These are phyloP conservation scores for Claviceps fusiformis DNA, from an alignment of 2,329 filamentous ascomycete species.

Conservation along the genomic window DNA sequence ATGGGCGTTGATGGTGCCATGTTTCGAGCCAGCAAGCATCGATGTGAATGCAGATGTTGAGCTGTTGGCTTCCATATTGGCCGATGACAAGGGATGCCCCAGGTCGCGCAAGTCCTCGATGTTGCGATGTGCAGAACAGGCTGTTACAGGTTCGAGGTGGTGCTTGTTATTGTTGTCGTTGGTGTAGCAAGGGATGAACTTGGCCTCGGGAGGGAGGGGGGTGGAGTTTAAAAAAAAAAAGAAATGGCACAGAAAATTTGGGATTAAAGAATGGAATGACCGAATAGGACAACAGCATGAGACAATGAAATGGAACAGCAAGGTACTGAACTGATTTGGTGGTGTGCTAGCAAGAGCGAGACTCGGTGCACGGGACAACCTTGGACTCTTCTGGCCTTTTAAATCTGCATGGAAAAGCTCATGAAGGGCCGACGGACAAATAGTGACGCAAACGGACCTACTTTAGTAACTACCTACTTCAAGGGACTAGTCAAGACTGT, in stretches of 20 bases:
- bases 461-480: no score
- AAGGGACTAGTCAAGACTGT: no score
- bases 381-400: not conserved
- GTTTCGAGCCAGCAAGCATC: slow-evolving; percentile 48
- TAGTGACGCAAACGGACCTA: not conserved
- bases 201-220: not conserved
- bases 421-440: not conserved
- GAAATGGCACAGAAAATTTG: not conserved
- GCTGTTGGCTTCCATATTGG: slow-evolving; percentile 42
- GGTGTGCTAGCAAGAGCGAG: no score
- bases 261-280: not conserved
- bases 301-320: not conserved
- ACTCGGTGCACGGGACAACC: not conserved
- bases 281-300: not conserved
- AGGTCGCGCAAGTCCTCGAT: not conserved
- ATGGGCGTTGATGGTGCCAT: slow-evolving; percentile 34
- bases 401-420: not conserved
- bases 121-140: not conserved
- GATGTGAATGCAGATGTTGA: slow-evolving; percentile 57
- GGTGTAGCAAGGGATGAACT: not conserved
- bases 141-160: not conserved
- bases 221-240: no score
- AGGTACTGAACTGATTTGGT: not conserved
- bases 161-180: not conserved
- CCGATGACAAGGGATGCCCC: slow-evolving; percentile 1